Evolutionary conservation across 257 asterid species (phyloP).

Genomic region (Jacaranda copaia): DNA sequence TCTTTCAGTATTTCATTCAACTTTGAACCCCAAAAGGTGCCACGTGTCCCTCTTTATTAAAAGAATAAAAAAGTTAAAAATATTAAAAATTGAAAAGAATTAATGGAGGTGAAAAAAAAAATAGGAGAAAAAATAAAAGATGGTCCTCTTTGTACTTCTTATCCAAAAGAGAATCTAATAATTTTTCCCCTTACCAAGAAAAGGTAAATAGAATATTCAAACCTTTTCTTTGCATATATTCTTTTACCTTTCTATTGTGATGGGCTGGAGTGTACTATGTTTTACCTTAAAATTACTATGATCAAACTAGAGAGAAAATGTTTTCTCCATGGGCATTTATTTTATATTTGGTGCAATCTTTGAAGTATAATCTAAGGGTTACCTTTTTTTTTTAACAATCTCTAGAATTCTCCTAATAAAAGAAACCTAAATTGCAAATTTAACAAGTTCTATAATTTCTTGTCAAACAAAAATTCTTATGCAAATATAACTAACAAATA

Average conservation of each 20-base stretch:
- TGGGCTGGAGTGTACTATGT: background rate
- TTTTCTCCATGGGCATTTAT: background rate
- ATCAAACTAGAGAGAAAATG: background rate
- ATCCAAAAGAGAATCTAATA: conserved; percentile 33
- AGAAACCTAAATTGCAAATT: background rate
- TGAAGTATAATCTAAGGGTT: background rate
- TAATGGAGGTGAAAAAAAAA: conserved; percentile 19
- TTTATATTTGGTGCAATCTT: background rate
- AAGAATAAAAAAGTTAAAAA: conserved; percentile 14
- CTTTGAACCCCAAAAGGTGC: conserved; percentile 14
- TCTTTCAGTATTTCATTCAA: background rate
- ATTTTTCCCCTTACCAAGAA: conserved; percentile 8
- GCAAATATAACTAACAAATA: background rate
- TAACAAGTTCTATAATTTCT: background rate
- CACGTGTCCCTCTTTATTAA: conserved; percentile 28
- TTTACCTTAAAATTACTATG: background rate
- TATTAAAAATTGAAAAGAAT: conserved; percentile 8
- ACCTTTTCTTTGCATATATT: background rate
- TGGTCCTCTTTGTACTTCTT: conserved; percentile 16
- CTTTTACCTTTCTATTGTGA: background rate
- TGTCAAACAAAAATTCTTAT: background rate
- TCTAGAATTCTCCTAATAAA: background rate
- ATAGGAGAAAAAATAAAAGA: background rate
- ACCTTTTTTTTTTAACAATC: background rate
- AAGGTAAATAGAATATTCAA: background rate